Base-by-base conservation (phyloP, 352 stramenopile genomes). In the Globisporangium iwayamae region DNA sequence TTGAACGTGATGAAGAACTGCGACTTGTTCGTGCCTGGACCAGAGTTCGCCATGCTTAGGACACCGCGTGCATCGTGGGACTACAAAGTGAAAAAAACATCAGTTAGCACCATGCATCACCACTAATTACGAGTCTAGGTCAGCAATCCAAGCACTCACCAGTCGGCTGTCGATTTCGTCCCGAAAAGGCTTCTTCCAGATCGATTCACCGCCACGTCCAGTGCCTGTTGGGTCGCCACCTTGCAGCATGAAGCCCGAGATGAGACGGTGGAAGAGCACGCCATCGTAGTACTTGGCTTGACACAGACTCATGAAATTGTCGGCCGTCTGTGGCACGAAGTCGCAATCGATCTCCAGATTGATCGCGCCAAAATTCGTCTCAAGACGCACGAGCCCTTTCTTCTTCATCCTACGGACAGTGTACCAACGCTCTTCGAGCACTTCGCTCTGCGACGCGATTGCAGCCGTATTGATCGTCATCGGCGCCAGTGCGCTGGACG, bases 1-100 rank as follows among this genome's bases (percentile, higher is more conserved):
- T 98, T 96, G 71, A 98, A 99, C 2, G 97, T 99, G 64, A 99
- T 97, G 74, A 99, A 99, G 76, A 99, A 99, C 85, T 99, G 98
- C n/a, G 91, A 96, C 32, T 87, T 89, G 74, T 99, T 99, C 2
- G 94, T 99, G 25, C 94, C 81, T n/a, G 89, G 84, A 9, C 97
- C 97, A 10, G 91, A 87, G 69, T 99, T 99, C 0, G 97, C 97
- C 96, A 99, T 99, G 54, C 84, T 97, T 30, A 99, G 60, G 30
- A 99, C 81, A 8, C 96, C 97, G 30, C 80, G 71, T 30, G 77
- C 84, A 36, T 92, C 83, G 72, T 99, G 97, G 45, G 67, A 81
- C 74, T 93, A 50, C 34, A 38, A 62, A n/a, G 20, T 28, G 18
- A 56, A 14, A 20, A 20, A 52, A 5, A 45, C 1, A 6, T 45